These are phyloP conservation scores for Lodderomyces theae DNA, from an alignment of 1,139 yeast genomes.

Conservation along the genomic window DNA sequence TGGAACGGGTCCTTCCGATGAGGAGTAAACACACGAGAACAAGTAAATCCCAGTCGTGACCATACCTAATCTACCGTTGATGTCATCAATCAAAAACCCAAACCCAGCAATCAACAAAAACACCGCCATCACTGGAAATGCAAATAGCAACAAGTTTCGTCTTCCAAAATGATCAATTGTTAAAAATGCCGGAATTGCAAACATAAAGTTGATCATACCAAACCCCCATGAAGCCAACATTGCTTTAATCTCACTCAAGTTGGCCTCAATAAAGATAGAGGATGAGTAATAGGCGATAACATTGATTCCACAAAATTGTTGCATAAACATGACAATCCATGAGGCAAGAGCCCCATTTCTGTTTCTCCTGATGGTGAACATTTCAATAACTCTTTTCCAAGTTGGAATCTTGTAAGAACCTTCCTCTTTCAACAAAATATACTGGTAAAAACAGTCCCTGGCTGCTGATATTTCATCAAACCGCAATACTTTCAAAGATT, in stretches of 20 bases:
- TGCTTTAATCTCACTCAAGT: constrained; percentile 59
- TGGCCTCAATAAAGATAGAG: constrained; percentile 66
- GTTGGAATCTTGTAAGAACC: constrained; percentile 55
- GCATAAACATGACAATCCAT: constrained; percentile 84
- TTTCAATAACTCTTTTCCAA: constrained; percentile 48
- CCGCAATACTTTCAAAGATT: constrained; percentile 50
- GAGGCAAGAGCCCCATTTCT: constrained; percentile 81
- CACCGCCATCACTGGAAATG: constrained; percentile 73
- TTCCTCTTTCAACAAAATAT: constrained; percentile 66
- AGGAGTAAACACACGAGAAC: constrained; percentile 71
- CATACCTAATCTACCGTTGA: constrained; percentile 41
- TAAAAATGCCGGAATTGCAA: constrained; percentile 81
- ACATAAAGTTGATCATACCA: constrained; percentile 75
- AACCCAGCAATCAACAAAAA: constrained; percentile 72
- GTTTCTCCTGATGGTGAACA: constrained; percentile 71
- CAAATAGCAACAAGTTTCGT: constrained; percentile 61
- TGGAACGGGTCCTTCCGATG: constrained; percentile 93
- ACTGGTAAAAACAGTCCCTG: constrained; percentile 72
- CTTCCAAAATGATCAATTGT: constrained; percentile 82
- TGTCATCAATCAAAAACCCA: constrained; percentile 60
- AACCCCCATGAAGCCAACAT: constrained; percentile 83
- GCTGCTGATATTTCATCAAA: constrained; percentile 61
- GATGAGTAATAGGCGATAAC: constrained; percentile 83
- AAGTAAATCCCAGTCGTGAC: constrained; percentile 74
- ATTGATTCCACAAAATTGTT: constrained; percentile 89